Percentiles rank a stretch among this genome's conserved stretches.
phyloP scores from a whole-genome alignment of 768 basidiomycete species.

The Termitomyces sp. region DNA sequence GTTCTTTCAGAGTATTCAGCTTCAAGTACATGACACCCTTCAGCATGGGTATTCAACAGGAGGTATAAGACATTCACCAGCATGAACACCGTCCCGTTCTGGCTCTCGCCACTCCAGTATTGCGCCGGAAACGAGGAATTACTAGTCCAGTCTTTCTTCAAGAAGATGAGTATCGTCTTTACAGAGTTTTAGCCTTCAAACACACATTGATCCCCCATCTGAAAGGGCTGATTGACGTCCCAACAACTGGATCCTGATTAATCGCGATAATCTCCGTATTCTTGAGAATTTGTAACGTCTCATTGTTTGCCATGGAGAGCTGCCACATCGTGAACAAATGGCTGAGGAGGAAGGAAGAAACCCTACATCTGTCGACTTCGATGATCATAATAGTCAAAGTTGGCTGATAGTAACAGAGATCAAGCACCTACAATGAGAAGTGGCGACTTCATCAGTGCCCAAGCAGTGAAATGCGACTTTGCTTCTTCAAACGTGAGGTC shows the following conservation, averaged over 20 bases:
- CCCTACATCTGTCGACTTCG: conserved; percentile 19
- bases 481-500: conserved; percentile 58
- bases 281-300: conserved; percentile 53
- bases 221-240: conserved; percentile 63
- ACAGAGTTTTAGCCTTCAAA: not conserved
- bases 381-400: not conserved
- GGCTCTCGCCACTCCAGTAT: conserved; percentile 61
- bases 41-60: not conserved
- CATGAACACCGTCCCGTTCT: conserved; percentile 65
- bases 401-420: not conserved
- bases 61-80: conserved; percentile 34
- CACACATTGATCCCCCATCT: conserved; percentile 64
- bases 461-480: conserved; percentile 71
- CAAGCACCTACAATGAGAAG: conserved; percentile 38
- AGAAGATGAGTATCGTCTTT: not conserved
- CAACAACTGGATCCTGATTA: conserved; percentile 66
- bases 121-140: conserved; percentile 53
- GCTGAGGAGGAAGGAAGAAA: not conserved
- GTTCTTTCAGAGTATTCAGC: conserved; percentile 55
- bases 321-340: not conserved
- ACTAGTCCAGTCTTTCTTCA: conserved; percentile 28
- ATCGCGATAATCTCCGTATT: conserved; percentile 67
- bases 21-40: conserved; percentile 17
- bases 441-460: conserved; percentile 68
- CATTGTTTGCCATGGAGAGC: conserved; percentile 45